phyloP scores from a whole-genome alignment of 2,329 filamentous ascomycete genomes.

The Ophiostoma ulmi region DNA sequence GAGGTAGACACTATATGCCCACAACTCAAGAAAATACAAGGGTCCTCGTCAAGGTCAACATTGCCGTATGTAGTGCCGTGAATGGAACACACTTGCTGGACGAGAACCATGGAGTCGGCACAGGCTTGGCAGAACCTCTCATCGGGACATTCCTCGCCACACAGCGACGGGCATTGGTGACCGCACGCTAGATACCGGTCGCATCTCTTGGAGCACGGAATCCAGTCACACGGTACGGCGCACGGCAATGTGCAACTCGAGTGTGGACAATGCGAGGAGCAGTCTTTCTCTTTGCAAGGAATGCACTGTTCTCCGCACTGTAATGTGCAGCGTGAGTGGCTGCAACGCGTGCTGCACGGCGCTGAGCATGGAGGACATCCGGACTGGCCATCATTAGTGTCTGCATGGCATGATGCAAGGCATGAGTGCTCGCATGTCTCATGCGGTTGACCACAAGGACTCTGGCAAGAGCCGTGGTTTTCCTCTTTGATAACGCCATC shows the following conservation, averaged over 20 bases:
- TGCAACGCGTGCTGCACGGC: slow-evolving; percentile 52
- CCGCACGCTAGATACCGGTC: slow-evolving; percentile 49
- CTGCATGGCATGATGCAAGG: slow-evolving; percentile 46
- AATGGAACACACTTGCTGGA: slow-evolving; percentile 50
- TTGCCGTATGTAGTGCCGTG: slow-evolving; percentile 51
- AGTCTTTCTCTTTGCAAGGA: slow-evolving; percentile 54
- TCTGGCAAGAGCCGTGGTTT: slow-evolving; percentile 46
- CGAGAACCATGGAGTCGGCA: slow-evolving; percentile 36
- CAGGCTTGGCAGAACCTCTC: slow-evolving; percentile 54
- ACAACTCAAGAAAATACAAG: slow-evolving; percentile 58
- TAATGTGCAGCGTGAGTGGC: slow-evolving; percentile 42
- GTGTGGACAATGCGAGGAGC: slow-evolving; percentile 53
- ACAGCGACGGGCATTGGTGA: slow-evolving; percentile 59
- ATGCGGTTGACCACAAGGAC: slow-evolving; percentile 47
- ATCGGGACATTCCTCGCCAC: slow-evolving; percentile 57
- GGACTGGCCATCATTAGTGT: slow-evolving; percentile 37
- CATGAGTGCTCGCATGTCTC: slow-evolving; percentile 56
- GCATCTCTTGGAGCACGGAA: slow-evolving; percentile 61
- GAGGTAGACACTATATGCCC: slow-evolving; percentile 58
- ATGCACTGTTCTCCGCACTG: slow-evolving; percentile 55
- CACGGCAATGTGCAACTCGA: slow-evolving; percentile 40
- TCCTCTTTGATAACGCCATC: slow-evolving; percentile 30
- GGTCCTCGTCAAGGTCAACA: slow-evolving; percentile 53
- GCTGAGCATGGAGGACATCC: slow-evolving; percentile 38
- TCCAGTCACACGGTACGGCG: slow-evolving; percentile 60